A percentile compares a stretch with the other conserved stretches of the same genome.
These are phyloP conservation scores for Phenoliferia sp. DNA, from an alignment of 1,284 basidiomycete species.

Conservation along the genomic window DNA sequence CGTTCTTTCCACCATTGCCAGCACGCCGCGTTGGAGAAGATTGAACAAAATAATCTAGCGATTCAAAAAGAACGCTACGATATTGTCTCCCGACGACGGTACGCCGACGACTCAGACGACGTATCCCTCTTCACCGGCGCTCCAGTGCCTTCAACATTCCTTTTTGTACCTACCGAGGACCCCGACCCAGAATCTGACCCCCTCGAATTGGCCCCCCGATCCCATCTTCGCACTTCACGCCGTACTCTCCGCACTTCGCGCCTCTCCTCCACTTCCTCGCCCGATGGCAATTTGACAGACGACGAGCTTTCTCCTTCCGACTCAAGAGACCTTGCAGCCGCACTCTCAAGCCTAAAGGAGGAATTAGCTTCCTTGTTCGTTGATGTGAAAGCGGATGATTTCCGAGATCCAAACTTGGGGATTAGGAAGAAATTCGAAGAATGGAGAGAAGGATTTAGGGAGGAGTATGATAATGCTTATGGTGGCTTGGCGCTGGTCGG, in stretches of 20 bases:
- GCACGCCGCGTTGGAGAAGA: slow-evolving; percentile 75
- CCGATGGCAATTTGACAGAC: slow-evolving; percentile 71
- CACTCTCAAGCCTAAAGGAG: slow-evolving; percentile 55
- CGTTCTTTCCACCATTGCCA: slow-evolving; percentile 42
- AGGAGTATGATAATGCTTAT: slow-evolving; percentile 83
- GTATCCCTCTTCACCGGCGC: slow-evolving; percentile 66
- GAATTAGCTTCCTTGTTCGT: slow-evolving; percentile 57
- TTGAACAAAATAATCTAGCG: slow-evolving; percentile 74
- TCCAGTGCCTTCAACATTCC: slow-evolving; percentile 8
- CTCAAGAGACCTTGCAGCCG: slow-evolving; percentile 62
- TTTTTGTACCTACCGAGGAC: slow-evolving; percentile 26
- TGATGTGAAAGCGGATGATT: slow-evolving; percentile 84
- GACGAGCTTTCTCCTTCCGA: slow-evolving; percentile 63
- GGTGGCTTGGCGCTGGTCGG: slow-evolving; percentile 82
- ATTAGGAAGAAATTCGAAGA: slow-evolving; percentile 64
- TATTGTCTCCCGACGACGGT: slow-evolving; percentile 62
- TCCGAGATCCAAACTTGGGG: slow-evolving; percentile 72
- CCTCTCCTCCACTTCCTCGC: slow-evolving; percentile 33
- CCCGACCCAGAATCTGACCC: slow-evolving; percentile 31
- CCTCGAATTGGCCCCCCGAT: slow-evolving; percentile 16
- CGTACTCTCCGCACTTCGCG: slow-evolving; percentile 56
- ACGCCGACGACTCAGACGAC: slow-evolving; percentile 74
- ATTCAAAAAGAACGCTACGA: slow-evolving; percentile 68
- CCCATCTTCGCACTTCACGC: slow-evolving; percentile 36
- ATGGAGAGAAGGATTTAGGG: slow-evolving; percentile 70